Base-by-base conservation (phyloP, 2,329 filamentous ascomycete genomes). In the Elsinoe batatas region DNA sequence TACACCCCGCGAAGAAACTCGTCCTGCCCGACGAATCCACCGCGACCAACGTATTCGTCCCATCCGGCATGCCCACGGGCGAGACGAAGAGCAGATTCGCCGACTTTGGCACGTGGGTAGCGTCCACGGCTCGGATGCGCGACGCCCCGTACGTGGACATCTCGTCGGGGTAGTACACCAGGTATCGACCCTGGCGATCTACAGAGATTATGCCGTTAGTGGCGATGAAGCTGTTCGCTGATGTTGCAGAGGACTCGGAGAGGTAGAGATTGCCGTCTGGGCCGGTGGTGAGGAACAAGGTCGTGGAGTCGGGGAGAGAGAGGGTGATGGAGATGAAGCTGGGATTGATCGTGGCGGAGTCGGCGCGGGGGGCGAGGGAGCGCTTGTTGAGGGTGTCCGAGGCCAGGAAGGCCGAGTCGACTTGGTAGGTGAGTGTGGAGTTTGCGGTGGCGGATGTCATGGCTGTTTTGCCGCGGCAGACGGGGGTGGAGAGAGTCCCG, bases 351-450 rank as follows among this genome's bases (percentile, higher is more conserved):
- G 17, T 3, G 38, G 26, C 2, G 4, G 26, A 2, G 26, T 8
- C 15, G 38, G 38, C 15, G 15, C 37, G 12, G 18, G 38, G 7
- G 38, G 38, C 38, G 13, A 20, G 13, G 17, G 7, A 4, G 17
- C 38, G 38, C 17, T 20, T 42, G 38, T 42, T 42, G 38, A 42
- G 13, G 13, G 5, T 42, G 38, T 42, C 38, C 4, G 38, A 42
- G 38, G 36, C 36, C 3, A 54, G 17, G 35, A 38, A 54, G 8
- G 50, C 50, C 2, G 50, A 38, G 37, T 54, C 37, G 17, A 54
- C 36, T 26, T 30, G 36, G 37, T 42, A 42, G n/a, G 7, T 40
- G 3, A 38, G 17, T 3, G 35, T 42, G n/a, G 50, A 54, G 37
- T 54, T 54, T 6, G 36, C 50, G 3, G 35, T 54, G 13, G 50